Percentiles rank a stretch among this genome's conserved stretches.
These are phyloP conservation scores for Pseudevernia furfuracea DNA, from an alignment of 495 filamentous ascomycete genomes.

Conservation along the genomic window DNA sequence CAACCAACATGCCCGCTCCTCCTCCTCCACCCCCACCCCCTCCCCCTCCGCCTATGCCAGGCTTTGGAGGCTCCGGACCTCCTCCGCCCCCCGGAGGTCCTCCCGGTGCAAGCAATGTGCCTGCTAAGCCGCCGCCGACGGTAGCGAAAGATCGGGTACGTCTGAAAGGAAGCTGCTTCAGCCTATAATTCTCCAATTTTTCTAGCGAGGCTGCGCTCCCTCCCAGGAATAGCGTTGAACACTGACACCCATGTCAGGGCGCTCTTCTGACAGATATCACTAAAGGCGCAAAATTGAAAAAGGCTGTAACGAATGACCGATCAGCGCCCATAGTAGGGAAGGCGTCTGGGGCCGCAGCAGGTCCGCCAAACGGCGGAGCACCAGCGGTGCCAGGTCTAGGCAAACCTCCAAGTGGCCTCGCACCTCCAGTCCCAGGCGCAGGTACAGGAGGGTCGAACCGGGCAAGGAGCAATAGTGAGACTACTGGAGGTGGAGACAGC, in stretches of 20 bases:
- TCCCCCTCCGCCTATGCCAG: constrained; percentile 49
- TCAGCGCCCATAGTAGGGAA: constrained; percentile 68
- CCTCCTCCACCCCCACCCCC: constrained; percentile 57
- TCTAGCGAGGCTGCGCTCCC: background rate
- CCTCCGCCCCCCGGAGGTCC: constrained; percentile 49
- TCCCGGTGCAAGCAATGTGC: constrained; percentile 36
- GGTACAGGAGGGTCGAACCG: constrained; percentile 46
- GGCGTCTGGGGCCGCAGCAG: constrained; percentile 46
- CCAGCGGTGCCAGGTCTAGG: constrained; percentile 69
- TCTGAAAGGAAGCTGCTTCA: constrained; percentile 14
- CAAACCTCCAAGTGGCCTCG: constrained; percentile 58
- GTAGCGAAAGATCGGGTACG: constrained; percentile 51
- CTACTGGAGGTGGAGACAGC: constrained; percentile 36
- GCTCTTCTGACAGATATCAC: constrained; percentile 84
- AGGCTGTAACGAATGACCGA: constrained; percentile 88
- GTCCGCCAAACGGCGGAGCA: constrained; percentile 59
- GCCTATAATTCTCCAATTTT: background rate
- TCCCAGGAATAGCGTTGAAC: background rate
- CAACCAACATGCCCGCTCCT: constrained; percentile 49
- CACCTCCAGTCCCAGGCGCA: constrained; percentile 61
- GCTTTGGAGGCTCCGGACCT: constrained; percentile 51
- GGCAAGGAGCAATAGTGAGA: constrained; percentile 76
- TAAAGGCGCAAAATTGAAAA: constrained; percentile 75
- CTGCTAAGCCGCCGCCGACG: constrained; percentile 40
- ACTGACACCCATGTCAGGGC: constrained; percentile 47